Evolutionary conservation across 1,139 yeast species (phyloP), one percentile per base, ranked within the genome.

Genomic region (Kodamaea sp.): DNA sequence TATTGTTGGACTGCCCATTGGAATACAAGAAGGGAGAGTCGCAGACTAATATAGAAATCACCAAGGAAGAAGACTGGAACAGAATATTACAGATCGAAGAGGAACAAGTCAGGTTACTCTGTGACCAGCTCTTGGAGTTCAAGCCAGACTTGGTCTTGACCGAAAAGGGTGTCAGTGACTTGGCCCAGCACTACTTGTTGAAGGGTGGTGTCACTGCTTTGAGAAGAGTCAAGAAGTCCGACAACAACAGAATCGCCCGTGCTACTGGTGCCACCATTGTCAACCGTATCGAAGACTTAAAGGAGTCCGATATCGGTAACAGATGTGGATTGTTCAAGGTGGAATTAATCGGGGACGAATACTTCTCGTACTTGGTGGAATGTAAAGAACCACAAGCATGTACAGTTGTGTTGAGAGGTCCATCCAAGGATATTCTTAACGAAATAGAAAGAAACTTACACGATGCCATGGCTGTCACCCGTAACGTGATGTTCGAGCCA

Each of bases 11-110:
- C 64, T 90, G 97, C 63, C 97, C 99, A 13, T 73, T 94, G 53
- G 99, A 94, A 65, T 94, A 94, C 68, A 94, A 94, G 68, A 94
- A 94, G 75, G 99, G 98, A 42, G 99, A 94, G 66, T 89, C 97
- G 3, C 98, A 94, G 63, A 92, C 98, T 38, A 92, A 92, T 63
- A 89, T 94, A 51, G 99, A 94, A 69, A 90, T 94, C 62, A 84
- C 96, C 33, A 88, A 88, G 56, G 97, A 92, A 61, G 88, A 83
- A 42, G 98, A 94, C 66, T 94, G 98, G 97, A 84, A 84, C 61
- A 80, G 97, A 64, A 81, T 90, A 44, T 72, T 94, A 53, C 92
- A 92, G 66, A 92, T 94, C 55, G 99, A 94, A 67, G 99, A 94
- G 68, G 98, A 94, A 62, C 99, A 94, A 66, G 92, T 94, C 44